A percentile compares a stretch with the other conserved stretches of the same genome.
These are phyloP conservation scores for Xylaria sp. DNA, from an alignment of 2,329 filamentous ascomycete genomes.

Conservation along the genomic window DNA sequence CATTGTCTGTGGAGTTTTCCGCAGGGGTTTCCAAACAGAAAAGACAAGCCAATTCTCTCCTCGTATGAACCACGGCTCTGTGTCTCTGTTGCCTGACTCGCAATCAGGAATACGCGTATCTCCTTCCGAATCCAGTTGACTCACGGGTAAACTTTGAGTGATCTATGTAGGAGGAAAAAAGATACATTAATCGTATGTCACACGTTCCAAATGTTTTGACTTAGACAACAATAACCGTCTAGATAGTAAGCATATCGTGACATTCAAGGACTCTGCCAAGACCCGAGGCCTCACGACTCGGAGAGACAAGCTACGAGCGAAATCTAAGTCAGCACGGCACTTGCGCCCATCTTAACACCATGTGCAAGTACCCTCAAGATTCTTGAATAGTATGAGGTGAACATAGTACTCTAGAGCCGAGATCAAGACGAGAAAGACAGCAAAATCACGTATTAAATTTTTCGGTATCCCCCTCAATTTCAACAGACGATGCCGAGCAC, in stretches of 20 bases:
- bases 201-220: not conserved
- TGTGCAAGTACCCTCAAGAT: no score
- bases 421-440: no score
- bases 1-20: no score
- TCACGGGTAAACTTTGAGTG: conserved; percentile 9
- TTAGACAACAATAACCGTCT: not conserved
- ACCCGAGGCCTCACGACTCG: not conserved
- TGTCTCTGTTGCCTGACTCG: not conserved
- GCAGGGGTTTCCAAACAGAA: not conserved
- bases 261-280: not conserved
- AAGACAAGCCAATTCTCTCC: not conserved
- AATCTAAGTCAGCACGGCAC: no score
- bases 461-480: no score
- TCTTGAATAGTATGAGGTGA: no score
- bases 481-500: no score
- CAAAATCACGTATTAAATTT: no score
- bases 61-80: not conserved
- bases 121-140: conserved; percentile 33
- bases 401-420: no score
- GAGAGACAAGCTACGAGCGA: not conserved
- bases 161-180: not conserved
- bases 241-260: conserved; percentile 1
- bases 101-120: conserved; percentile 26
- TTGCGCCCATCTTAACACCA: no score
- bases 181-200: not conserved